A percentile compares a stretch with the other conserved stretches of the same genome.
phyloP scores from a whole-genome alignment of 164 flowering plant species.

The Paratinospora sagittata region DNA sequence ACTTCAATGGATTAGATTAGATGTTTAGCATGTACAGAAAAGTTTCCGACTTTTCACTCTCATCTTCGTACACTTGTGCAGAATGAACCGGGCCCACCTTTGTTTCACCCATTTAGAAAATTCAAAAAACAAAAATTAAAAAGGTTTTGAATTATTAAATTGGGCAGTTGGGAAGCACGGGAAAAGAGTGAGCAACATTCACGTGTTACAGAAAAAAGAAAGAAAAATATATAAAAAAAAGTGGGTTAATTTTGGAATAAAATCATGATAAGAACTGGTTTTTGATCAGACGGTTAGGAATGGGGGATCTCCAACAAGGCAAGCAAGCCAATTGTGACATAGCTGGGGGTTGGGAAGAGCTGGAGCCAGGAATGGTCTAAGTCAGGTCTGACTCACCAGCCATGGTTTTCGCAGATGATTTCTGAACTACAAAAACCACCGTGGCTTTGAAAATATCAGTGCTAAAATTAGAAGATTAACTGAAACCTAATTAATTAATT shows the following conservation, averaged over 20 bases:
- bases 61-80: not conserved
- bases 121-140: too few relatives aligned
- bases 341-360: not conserved
- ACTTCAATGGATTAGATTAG: not conserved
- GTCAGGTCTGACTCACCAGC: not conserved
- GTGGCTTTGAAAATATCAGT: not conserved
- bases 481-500: not conserved
- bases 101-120: too few relatives aligned
- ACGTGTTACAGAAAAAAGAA: not conserved
- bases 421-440: not conserved
- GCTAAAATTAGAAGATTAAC: not conserved
- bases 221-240: too few relatives aligned
- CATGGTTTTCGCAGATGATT: not conserved
- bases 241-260: too few relatives aligned
- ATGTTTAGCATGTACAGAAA: not conserved
- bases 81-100: not conserved
- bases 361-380: not conserved
- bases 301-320: not conserved
- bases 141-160: too few relatives aligned
- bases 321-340: too few relatives aligned
- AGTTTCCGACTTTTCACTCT: not conserved
- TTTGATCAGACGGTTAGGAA: not conserved
- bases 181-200: not conserved
- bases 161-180: not conserved
- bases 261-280: not conserved